These are phyloP conservation scores for Termitomyces sp. DNA, from an alignment of 768 basidiomycete species.

Conservation along the genomic window DNA sequence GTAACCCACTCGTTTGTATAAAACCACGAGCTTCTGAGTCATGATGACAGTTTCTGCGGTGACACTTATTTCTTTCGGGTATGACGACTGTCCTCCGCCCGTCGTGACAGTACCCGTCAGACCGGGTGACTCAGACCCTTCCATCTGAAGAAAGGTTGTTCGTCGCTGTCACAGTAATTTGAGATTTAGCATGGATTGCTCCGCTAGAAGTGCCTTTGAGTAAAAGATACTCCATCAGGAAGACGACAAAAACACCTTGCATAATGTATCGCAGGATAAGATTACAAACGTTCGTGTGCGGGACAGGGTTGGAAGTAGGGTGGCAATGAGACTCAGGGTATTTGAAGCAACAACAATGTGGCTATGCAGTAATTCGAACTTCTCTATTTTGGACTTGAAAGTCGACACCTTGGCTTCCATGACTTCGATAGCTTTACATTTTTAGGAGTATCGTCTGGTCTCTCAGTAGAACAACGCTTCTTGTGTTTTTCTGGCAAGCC, in stretches of 20 bases:
- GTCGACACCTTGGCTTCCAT: slow-evolving; percentile 19
- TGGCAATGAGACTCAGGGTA: slow-evolving; percentile 36
- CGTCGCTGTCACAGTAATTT: slow-evolving; percentile 34
- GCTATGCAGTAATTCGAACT: slow-evolving; percentile 37
- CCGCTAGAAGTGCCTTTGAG: slow-evolving; percentile 19
- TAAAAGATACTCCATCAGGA: not conserved
- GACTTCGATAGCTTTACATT: slow-evolving; percentile 3
- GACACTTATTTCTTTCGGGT: too few species aligned
- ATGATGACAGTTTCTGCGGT: too few species aligned
- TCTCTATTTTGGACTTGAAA: slow-evolving; percentile 25
- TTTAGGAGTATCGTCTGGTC: slow-evolving; percentile 5
- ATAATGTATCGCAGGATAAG: slow-evolving; percentile 40
- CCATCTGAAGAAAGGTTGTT: slow-evolving; percentile 29
- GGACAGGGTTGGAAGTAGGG: slow-evolving; percentile 30
- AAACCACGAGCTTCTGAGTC: too few species aligned
- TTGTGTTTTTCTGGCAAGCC: slow-evolving; percentile 52
- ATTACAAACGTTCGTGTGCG: slow-evolving; percentile 34
- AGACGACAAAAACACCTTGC: slow-evolving; percentile 21
- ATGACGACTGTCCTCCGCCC: too few species aligned
- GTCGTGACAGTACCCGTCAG: slow-evolving; percentile 24
- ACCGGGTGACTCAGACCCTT: slow-evolving; percentile 39
- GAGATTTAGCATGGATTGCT: slow-evolving; percentile 35
- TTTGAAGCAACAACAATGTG: slow-evolving; percentile 32
- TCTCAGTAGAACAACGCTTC: slow-evolving; percentile 11
- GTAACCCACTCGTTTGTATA: too few species aligned